Base-by-base conservation (phyloP, 208 protist species). In the Trypanosoma cruzi region DNA sequence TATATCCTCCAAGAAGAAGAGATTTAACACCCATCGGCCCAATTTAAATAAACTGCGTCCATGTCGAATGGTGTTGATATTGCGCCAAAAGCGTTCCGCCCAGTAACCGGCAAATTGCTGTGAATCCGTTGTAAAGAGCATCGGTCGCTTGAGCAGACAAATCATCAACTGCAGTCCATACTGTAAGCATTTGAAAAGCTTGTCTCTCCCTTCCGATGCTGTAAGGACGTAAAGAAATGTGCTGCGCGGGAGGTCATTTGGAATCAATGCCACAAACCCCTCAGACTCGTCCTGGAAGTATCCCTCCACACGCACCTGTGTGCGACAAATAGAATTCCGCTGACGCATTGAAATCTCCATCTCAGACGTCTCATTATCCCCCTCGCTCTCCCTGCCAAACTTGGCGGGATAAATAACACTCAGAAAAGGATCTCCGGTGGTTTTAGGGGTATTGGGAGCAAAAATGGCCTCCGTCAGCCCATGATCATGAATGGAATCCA, bases 11-110 rank as follows among this genome's bases (percentile, higher is more conserved):
- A 92, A 36, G 5, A 81, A 88, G 68, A 94, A 93, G 16, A 91
- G 31, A 71, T 92, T 96, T 36, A 94, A 58, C 20, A 96, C 31
- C 16, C 90, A 84, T 6, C 90, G 79, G 2, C 90, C 90, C 37
- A 96, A 68, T 76, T 94, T 96, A 77, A 96, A 96, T 42, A 96
- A 79, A 57, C 79, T 85, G 42, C 90, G 88, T 22, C 86, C 90
- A 71, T 94, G 86, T 37, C 90, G 85, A 58, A 96, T 94, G 29
- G 90, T 96, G 73, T 93, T 91, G 77, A 81, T 84, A 80, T 96
- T 96, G 34, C 73, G 65, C 69, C 73, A 91, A 28, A 96, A 80
- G 22, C 88, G 88, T 71, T 80, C 66, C 49, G 86, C 88, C 82
- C 77, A 86, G 42, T 72, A 60, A 18, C 81, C 78, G 2, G 78